phyloP scores from a whole-genome alignment of 2,329 filamentous ascomycete species.

The Arthrobotrys conoides region DNA sequence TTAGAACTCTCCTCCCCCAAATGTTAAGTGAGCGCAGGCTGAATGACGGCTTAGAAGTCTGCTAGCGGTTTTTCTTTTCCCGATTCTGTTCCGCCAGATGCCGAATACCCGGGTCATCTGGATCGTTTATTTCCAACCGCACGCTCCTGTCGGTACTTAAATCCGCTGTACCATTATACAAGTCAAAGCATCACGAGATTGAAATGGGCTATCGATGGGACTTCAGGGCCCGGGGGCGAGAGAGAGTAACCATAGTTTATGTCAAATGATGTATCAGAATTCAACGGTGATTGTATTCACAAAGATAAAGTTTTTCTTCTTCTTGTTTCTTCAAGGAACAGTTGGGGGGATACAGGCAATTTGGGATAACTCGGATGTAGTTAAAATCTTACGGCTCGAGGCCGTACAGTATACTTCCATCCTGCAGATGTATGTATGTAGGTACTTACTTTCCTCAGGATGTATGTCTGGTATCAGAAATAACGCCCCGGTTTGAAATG shows the following conservation, averaged over 20 bases:
- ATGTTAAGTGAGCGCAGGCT: background rate
- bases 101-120: slow-evolving; percentile 32
- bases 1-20: background rate
- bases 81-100: slow-evolving; percentile 13
- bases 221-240: background rate
- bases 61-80: slow-evolving; percentile 31
- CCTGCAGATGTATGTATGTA: background rate
- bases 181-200: slow-evolving; percentile 11
- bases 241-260: background rate
- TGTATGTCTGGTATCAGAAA: slow-evolving; percentile 24
- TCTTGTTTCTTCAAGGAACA: background rate
- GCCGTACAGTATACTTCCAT: background rate
- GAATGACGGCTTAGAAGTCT: slow-evolving; percentile 14
- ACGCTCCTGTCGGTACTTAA: slow-evolving; percentile 13
- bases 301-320: background rate
- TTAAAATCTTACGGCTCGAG: background rate
- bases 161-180: background rate
- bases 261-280: slow-evolving; percentile 7
- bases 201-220: slow-evolving; percentile 14
- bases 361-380: background rate
- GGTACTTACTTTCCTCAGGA: too few species aligned
- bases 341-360: background rate
- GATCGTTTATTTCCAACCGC: slow-evolving; percentile 12
- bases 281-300: background rate
- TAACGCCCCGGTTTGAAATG: slow-evolving; percentile 19